A percentile compares a stretch with the other conserved stretches of the same genome.
phyloP scores from a whole-genome alignment of 306 rosid genomes.

The Quercus alba region DNA sequence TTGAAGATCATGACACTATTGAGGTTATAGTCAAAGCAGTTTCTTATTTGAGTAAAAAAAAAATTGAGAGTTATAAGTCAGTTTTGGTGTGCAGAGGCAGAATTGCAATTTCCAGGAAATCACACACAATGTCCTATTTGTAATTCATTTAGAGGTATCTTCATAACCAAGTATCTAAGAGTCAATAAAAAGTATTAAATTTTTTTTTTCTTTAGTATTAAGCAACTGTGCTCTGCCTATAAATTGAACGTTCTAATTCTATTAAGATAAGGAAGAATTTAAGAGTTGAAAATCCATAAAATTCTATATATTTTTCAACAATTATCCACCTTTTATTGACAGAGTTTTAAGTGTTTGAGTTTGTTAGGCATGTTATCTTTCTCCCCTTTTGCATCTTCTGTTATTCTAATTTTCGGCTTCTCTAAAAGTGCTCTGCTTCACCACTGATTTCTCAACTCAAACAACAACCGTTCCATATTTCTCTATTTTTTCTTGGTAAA shows the following conservation, averaged over 20 bases:
- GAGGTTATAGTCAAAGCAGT: not conserved
- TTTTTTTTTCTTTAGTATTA: no score
- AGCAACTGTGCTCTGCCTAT: no score
- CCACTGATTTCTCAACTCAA: not conserved
- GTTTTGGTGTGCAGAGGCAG: not conserved
- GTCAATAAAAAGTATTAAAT: not conserved
- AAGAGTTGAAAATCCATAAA: not conserved
- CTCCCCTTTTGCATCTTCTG: not conserved
- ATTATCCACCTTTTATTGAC: not conserved
- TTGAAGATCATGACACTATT: not conserved
- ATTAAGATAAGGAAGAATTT: not conserved
- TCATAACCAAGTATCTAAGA: not conserved
- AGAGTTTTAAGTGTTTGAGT: not conserved
- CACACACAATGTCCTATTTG: not conserved
- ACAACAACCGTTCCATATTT: no score
- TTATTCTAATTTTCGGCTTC: not conserved
- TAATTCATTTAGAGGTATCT: not conserved
- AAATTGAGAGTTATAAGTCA: not conserved
- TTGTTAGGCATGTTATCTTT: not conserved
- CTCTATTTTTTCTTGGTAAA: no score
- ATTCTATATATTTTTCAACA: not conserved
- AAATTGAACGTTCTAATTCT: not conserved
- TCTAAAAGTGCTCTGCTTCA: not conserved
- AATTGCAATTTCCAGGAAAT: not conserved
- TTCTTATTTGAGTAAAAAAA: not conserved